Evolutionary conservation across 2,329 filamentous ascomycete genomes (phyloP), one percentile per base, ranked within the genome.

Genomic region (Epichloe festucae): DNA sequence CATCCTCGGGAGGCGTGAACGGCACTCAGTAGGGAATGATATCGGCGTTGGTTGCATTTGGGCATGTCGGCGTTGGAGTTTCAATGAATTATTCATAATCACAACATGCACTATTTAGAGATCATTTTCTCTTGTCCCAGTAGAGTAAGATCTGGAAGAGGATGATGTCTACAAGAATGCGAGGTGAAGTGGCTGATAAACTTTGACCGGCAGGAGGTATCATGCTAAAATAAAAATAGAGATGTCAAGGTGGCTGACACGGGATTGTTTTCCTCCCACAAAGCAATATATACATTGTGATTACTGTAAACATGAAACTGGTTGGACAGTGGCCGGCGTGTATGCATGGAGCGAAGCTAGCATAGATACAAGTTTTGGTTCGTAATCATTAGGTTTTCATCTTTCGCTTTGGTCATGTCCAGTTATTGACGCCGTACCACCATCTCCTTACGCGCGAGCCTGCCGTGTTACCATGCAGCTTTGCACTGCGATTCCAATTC

Each of bases 341-440:
- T 7, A 27, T 23, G 19, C 17, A 47, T 15, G 17, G 34, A n/a
- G 10, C 15, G 15, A 17, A n/a, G 6, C 46, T 27, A 35, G 19
- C 15, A 14, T 19, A 19, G 8, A 23, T 48, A 27, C 36, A 15
- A 19, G 23, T 31, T 38, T 10, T 19, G 31, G 12, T 50, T n/a
- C 23, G 15, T 45, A 3, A 8, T 39, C 34, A 21, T 19, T 45
- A 21, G 19, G 5, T 38, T 42, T 49, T 42, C 41, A 38, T 39
- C 10, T 55, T 69, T 62, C 84, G 83, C 56, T 51, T 69, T 62
- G 85, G 84, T 52, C 91, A 68, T 47, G 77, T 75, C 93, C 93
- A 97, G 62, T 94, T 89, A 64, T 97, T 97, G 17, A 95, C 87
- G 21, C 78, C 80, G 73, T 89, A 96, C 91, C 93, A 98, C 93